phyloP scores from a whole-genome alignment of 2,329 filamentous ascomycete species.

The Cladosporium phlei region DNA sequence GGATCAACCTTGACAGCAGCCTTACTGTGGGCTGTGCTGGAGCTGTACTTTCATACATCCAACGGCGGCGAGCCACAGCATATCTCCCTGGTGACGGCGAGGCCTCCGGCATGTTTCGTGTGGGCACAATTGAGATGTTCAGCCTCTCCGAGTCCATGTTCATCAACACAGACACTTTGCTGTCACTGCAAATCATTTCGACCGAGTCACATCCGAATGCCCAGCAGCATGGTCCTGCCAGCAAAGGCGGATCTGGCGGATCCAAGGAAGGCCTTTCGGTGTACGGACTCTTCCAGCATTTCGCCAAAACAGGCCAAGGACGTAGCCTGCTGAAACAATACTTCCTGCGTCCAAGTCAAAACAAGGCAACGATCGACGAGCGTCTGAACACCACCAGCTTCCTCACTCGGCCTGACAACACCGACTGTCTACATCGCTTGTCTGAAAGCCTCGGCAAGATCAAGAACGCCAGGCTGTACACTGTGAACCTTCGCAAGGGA shows the following conservation, averaged over 20 bases:
- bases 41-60: conserved; percentile 75
- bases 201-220: conserved; percentile 78
- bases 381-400: conserved; percentile 66
- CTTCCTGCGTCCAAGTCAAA: conserved; percentile 72
- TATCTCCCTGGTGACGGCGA: conserved; percentile 58
- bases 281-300: conserved; percentile 72
- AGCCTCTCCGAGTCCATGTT: conserved; percentile 65
- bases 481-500: conserved; percentile 72
- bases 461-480: conserved; percentile 66
- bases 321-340: conserved; percentile 67
- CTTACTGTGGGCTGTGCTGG: conserved; percentile 78
- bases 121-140: conserved; percentile 69
- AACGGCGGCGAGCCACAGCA: conserved; percentile 60
- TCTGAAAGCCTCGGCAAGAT: conserved; percentile 62
- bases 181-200: conserved; percentile 78
- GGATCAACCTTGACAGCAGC: conserved; percentile 68
- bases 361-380: conserved; percentile 63
- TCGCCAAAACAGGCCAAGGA: conserved; percentile 76
- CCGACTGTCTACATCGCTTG: conserved; percentile 51
- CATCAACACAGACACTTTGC: conserved; percentile 72
- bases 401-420: conserved; percentile 65
- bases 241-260: conserved; percentile 48
- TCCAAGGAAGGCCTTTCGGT: conserved; percentile 78
- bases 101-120: conserved; percentile 52
- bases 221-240: conserved; percentile 66